These are phyloP conservation scores for Gautieria morchelliformis DNA, from an alignment of 768 basidiomycete species.

Conservation along the genomic window DNA sequence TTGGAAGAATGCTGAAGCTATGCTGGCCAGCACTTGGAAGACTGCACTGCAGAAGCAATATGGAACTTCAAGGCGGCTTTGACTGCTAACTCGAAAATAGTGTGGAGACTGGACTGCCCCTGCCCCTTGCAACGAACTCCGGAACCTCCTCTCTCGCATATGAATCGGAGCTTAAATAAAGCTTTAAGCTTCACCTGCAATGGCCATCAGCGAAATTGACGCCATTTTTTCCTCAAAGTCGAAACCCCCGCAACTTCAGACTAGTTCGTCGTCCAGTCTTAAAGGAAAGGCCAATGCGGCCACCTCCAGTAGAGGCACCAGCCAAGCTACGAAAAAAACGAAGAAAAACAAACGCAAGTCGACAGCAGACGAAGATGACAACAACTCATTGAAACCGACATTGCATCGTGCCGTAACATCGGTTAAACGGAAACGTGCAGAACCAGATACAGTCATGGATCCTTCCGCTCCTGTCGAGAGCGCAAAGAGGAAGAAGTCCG, in stretches of 20 bases:
- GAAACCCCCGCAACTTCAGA: slow-evolving; percentile 19
- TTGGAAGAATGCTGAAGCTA: too few relatives aligned
- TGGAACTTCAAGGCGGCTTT: too few relatives aligned
- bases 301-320: slow-evolving; percentile 7
- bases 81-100: too few relatives aligned
- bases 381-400: slow-evolving; percentile 1
- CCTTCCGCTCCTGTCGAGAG: slow-evolving; percentile 35
- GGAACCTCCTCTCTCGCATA: too few relatives aligned
- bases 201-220: slow-evolving; percentile 72
- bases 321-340: slow-evolving; percentile 32
- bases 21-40: too few relatives aligned
- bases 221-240: slow-evolving; percentile 63
- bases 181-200: too few relatives aligned
- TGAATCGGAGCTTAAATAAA: too few relatives aligned
- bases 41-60: too few relatives aligned
- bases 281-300: slow-evolving; percentile 7
- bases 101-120: too few relatives aligned
- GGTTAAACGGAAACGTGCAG: slow-evolving; percentile 19
- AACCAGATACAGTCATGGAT: slow-evolving; percentile 57
- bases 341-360: slow-evolving; percentile 36
- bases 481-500: slow-evolving; percentile 26
- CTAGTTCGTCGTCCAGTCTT: slow-evolving; percentile 19
- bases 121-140: too few relatives aligned
- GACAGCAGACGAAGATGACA: slow-evolving; percentile 16
- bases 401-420: background rate